A percentile compares a stretch with the other conserved stretches of the same genome.
Conservation (phyloP, 2,329 filamentous ascomycete genomes). For the Achaetomium macrosporum region DNA sequence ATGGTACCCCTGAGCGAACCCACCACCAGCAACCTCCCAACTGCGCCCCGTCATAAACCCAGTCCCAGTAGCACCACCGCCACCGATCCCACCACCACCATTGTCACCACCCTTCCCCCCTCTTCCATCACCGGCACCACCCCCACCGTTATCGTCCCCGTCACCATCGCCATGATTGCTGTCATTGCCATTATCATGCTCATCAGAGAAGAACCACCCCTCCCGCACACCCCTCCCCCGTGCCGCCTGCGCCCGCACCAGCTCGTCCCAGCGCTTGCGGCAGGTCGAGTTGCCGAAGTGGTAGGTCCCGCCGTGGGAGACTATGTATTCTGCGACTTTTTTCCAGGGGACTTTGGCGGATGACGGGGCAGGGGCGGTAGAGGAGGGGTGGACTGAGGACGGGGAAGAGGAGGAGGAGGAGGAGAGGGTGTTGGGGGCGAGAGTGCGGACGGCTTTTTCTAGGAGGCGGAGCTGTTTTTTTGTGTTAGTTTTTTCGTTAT, state of each 20-base stretch:
- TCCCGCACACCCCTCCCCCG: neutral
- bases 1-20: too few relatives aligned
- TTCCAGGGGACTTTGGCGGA: slow-evolving; percentile 49
- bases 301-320: slow-evolving; percentile 48
- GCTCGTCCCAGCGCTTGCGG: slow-evolving; percentile 51
- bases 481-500: neutral
- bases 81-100: too few relatives aligned
- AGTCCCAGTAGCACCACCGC: too few relatives aligned
- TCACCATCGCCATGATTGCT: neutral
- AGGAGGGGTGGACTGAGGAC: neutral
- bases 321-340: slow-evolving; percentile 49
- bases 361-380: neutral
- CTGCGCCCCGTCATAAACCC: too few relatives aligned
- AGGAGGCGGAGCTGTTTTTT: slow-evolving; percentile 22
- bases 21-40: too few relatives aligned
- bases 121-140: neutral
- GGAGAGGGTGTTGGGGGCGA: slow-evolving; percentile 3
- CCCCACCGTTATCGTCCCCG: neutral
- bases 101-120: neutral
- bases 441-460: slow-evolving; percentile 20
- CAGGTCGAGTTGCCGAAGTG: slow-evolving; percentile 55
- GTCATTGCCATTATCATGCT: neutral
- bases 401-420: neutral
- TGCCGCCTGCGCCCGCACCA: slow-evolving; percentile 26
- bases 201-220: slow-evolving; percentile 14